These are phyloP conservation scores for Nectriaceae sp. DNA, from an alignment of 2,329 filamentous ascomycete species.

Conservation along the genomic window DNA sequence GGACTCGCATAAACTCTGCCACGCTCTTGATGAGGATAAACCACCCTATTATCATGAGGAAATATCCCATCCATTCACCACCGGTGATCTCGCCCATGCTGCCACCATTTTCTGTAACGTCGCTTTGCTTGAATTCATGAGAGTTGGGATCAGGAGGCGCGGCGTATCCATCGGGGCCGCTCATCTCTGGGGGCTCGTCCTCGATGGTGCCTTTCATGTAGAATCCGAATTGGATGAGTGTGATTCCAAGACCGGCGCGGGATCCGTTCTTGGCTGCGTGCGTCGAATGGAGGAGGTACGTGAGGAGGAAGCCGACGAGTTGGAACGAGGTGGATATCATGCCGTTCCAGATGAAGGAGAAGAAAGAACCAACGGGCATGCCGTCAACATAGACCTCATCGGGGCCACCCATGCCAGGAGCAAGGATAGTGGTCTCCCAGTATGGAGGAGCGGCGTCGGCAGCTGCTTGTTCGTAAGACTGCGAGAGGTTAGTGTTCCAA, in stretches of 20 bases:
- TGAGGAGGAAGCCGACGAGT: constrained; percentile 94
- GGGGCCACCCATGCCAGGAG: constrained; percentile 82
- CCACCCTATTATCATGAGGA: constrained; percentile 97
- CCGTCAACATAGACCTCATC: constrained; percentile 98
- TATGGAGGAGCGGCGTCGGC: constrained; percentile 95
- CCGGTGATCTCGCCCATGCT: constrained; percentile 60
- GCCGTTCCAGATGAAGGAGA: constrained; percentile 87
- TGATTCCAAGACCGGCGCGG: constrained; percentile 90
- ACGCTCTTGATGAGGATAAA: constrained; percentile 95
- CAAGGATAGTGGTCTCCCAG: constrained; percentile 98
- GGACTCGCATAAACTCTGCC: constrained; percentile 83
- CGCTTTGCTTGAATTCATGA: constrained; percentile 80
- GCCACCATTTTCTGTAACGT: constrained; percentile 54
- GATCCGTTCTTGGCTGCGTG: constrained; percentile 98
- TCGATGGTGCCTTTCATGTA: constrained; percentile 75
- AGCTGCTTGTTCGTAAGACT: constrained; percentile 98
- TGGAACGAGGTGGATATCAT: constrained; percentile 99
- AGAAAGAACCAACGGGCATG: constrained; percentile 85
- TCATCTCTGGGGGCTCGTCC: constrained; percentile 45
- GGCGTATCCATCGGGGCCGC: constrained; percentile 59
- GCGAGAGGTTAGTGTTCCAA: constrained; percentile 24
- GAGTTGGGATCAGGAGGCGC: constrained; percentile 84
- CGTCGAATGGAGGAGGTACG: constrained; percentile 95
- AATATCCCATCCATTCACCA: constrained; percentile 87
- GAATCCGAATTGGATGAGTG: constrained; percentile 94